phyloP scores from a whole-genome alignment of 371 early-diverging fungal species.

The Lichtheimia ornata region DNA sequence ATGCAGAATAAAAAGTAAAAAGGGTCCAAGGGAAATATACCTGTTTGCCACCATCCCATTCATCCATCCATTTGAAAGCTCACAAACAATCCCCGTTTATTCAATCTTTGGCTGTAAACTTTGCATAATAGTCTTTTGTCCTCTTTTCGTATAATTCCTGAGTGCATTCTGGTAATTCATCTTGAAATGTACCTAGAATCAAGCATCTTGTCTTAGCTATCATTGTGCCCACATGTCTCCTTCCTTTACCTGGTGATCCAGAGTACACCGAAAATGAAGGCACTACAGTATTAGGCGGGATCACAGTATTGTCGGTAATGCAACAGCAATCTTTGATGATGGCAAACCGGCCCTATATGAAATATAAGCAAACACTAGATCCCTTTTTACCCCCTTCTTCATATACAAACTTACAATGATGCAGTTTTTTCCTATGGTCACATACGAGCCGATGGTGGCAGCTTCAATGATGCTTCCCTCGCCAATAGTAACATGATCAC shows the following conservation, averaged over 20 bases:
- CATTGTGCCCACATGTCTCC: neutral
- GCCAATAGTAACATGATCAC: constrained; percentile 91
- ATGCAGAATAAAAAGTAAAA: neutral
- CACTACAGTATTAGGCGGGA: constrained; percentile 90
- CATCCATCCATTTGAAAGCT: neutral
- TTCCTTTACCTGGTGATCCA: constrained; percentile 71
- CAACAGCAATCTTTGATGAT: constrained; percentile 92
- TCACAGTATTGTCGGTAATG: constrained; percentile 89
- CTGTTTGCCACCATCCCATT: neutral
- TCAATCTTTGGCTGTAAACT: constrained; percentile 66
- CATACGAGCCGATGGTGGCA: constrained; percentile 88
- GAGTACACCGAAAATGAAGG: constrained; percentile 87
- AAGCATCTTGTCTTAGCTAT: neutral
- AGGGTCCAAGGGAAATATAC: neutral
- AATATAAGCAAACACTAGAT: neutral
- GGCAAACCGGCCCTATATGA: constrained; percentile 84
- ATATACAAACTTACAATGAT: constrained; percentile 73
- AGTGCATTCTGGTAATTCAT: constrained; percentile 84
- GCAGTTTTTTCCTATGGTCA: constrained; percentile 90
- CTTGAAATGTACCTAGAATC: constrained; percentile 61
- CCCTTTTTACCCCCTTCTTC: neutral
- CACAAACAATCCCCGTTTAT: neutral
- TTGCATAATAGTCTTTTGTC: constrained; percentile 78
- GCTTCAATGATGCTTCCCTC: constrained; percentile 91
- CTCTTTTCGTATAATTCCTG: constrained; percentile 76